Conservation (phyloP, 768 basidiomycete species). For the Paxillus ammoniavirescens region DNA sequence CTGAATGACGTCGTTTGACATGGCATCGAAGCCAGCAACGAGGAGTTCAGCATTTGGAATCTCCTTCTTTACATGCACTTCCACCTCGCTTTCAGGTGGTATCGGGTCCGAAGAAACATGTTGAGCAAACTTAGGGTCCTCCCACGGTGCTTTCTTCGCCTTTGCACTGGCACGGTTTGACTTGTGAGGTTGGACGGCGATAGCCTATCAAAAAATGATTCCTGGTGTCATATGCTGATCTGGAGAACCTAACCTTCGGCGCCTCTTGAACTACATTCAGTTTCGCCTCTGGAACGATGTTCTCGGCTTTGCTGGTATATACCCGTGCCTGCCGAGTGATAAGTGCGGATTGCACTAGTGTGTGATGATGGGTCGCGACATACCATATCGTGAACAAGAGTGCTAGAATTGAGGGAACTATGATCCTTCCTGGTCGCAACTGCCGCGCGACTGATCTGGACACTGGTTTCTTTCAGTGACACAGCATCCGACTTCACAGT, state of each 20-base stretch:
- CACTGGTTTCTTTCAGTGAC: background rate
- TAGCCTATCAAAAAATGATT: conserved; percentile 6
- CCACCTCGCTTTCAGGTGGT: background rate
- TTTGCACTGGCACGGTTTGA: conserved; percentile 10
- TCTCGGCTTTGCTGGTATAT: background rate
- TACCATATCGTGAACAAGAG: conserved; percentile 5
- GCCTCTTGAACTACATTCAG: background rate
- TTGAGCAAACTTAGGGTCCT: conserved; percentile 18
- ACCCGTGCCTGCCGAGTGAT: conserved; percentile 1
- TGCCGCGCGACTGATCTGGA: background rate
- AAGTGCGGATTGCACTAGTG: background rate
- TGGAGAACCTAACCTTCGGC: conserved; percentile 14
- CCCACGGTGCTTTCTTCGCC: conserved; percentile 32
- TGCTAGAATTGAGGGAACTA: background rate
- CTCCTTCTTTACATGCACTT: background rate
- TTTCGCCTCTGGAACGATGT: background rate
- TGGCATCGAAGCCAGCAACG: background rate
- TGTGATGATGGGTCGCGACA: background rate
- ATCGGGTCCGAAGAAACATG: background rate
- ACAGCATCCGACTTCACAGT: background rate
- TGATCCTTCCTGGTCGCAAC: background rate
- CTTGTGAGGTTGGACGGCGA: background rate
- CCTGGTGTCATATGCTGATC: background rate
- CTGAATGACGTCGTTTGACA: background rate
- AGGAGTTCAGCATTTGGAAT: background rate